Evolutionary conservation across 371 early-diverging fungal genomes (phyloP).

Genomic region (Apophysomyces ossiformis): DNA sequence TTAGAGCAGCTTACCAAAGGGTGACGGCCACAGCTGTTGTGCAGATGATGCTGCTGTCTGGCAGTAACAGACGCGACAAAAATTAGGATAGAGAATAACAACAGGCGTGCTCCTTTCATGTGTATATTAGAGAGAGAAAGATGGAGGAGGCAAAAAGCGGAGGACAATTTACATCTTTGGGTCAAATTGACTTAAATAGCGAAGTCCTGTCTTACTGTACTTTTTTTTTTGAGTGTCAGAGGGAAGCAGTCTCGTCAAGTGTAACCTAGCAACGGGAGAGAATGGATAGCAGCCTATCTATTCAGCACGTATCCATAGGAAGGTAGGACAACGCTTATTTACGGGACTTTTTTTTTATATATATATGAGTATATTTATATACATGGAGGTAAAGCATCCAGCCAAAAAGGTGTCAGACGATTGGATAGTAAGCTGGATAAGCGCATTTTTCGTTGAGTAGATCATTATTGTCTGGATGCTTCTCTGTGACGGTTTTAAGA

Average conservation of each 20-base stretch:
- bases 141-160: neutral
- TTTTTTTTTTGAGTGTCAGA: neutral
- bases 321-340: neutral
- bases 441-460: conserved; percentile 1
- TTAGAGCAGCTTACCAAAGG: conserved; percentile 11
- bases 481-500: neutral
- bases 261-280: neutral
- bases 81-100: neutral
- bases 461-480: neutral
- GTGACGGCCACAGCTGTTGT: conserved; percentile 2
- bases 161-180: neutral
- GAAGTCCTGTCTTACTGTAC: neutral
- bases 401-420: neutral
- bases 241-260: neutral
- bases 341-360: neutral
- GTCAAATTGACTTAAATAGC: no score
- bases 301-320: neutral
- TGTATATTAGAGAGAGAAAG: neutral
- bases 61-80: neutral
- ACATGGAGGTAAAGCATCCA: neutral
- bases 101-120: neutral
- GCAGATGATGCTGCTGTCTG: neutral
- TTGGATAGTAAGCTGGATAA: neutral
- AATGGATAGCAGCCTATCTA: neutral
- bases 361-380: neutral